Percentiles rank a stretch among this genome's conserved stretches.
Evolutionary conservation across 805 yeast species (phyloP).

Genomic region (Cyberlindnera maritima): DNA sequence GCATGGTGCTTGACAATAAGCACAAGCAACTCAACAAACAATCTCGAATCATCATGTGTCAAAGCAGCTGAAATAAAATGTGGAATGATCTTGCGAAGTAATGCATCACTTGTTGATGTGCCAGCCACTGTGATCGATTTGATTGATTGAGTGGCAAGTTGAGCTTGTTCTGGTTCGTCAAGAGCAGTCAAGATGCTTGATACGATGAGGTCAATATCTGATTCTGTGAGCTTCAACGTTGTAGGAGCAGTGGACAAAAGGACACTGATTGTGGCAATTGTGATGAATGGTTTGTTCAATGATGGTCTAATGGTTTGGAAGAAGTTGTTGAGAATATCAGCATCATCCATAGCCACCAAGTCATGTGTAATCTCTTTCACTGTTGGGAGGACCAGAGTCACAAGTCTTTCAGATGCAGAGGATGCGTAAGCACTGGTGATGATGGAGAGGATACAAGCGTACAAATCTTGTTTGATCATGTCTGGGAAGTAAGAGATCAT

Average conservation of each 20-base stretch:
- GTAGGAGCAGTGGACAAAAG: conserved; percentile 40
- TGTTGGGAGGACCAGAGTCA: conserved; percentile 51
- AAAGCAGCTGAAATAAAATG: conserved; percentile 34
- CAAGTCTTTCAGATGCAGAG: conserved; percentile 36
- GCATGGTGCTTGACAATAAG: conserved; percentile 18
- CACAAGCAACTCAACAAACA: conserved; percentile 31
- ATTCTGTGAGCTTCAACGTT: conserved; percentile 30
- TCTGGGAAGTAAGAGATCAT: conserved; percentile 67
- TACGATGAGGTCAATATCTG: conserved; percentile 37
- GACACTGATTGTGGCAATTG: conserved; percentile 41
- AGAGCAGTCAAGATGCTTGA: conserved; percentile 36
- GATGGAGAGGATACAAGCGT: conserved; percentile 63
- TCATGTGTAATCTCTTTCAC: conserved; percentile 43
- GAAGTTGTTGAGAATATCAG: conserved; percentile 33
- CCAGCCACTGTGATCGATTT: conserved; percentile 46
- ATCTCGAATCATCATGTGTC: conserved; percentile 28
- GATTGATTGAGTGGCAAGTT: conserved; percentile 57
- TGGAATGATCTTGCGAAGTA: conserved; percentile 46
- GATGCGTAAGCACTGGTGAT: conserved; percentile 34
- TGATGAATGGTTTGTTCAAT: conserved; percentile 23
- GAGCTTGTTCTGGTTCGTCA: conserved; percentile 32
- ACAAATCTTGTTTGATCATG: conserved; percentile 66
- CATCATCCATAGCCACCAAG: conserved; percentile 31
- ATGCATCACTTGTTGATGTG: conserved; percentile 31
- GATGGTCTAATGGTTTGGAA: conserved; percentile 35